Percentiles rank a stretch among this genome's conserved stretches.
These are phyloP conservation scores for Neonectria punicea DNA, from an alignment of 2,329 filamentous ascomycete species.

Conservation along the genomic window DNA sequence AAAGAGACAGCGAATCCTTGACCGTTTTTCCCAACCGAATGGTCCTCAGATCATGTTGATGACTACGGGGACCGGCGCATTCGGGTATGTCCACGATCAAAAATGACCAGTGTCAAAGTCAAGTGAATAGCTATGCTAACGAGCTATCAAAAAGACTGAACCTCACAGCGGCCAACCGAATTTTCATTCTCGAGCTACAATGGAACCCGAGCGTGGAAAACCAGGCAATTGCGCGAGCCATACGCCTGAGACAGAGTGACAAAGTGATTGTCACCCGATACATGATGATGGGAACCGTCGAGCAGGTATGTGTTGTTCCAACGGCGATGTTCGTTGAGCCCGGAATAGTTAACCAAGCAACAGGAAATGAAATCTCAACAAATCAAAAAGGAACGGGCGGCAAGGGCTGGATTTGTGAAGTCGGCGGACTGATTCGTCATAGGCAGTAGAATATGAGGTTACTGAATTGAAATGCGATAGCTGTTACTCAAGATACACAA, in stretches of 20 bases:
- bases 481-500: too few species aligned
- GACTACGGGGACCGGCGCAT: conserved; percentile 63
- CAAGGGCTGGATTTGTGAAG: conserved; percentile 4
- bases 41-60: conserved; percentile 57
- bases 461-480: too few species aligned
- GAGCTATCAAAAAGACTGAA: conserved; percentile 51
- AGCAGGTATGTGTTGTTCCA: conserved; percentile 50
- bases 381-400: conserved; percentile 7
- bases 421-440: not conserved
- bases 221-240: conserved; percentile 61
- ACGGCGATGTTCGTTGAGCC: too few species aligned
- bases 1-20: conserved; percentile 51
- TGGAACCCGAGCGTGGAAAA: conserved; percentile 65
- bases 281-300: conserved; percentile 54
- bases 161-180: conserved; percentile 57
- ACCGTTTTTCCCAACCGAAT: conserved; percentile 47
- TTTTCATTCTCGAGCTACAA: conserved; percentile 64
- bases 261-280: conserved; percentile 59
- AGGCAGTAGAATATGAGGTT: too few species aligned
- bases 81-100: conserved; percentile 50
- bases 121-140: fast-evolving
- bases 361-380: conserved; percentile 27
- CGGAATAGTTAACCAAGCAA: not conserved
- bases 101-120: not conserved
- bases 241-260: conserved; percentile 57